Conservation (phyloP, 164 flowering plant genomes). For the Santalum album region DNA sequence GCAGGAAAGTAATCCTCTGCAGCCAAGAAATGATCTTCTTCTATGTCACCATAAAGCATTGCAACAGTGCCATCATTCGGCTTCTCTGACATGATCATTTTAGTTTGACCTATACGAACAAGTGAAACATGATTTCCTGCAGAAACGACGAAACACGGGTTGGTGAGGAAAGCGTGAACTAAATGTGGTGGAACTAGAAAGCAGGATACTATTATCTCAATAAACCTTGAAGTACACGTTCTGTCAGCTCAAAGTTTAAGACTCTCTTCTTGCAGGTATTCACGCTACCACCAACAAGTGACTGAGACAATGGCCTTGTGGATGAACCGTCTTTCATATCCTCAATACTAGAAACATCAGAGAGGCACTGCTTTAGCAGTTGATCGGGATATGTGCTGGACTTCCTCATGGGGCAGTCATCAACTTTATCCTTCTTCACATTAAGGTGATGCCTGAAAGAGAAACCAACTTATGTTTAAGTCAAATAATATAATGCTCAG, state of each 20-base stretch:
- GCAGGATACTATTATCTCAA: not conserved
- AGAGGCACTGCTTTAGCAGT: conserved; percentile 22
- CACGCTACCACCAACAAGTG: conserved; percentile 71
- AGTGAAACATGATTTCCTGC: conserved; percentile 43
- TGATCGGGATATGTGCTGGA: conserved; percentile 35
- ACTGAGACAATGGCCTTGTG: conserved; percentile 51
- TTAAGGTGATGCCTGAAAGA: conserved; percentile 61
- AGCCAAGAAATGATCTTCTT: conserved; percentile 36
- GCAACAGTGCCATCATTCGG: conserved; percentile 76
- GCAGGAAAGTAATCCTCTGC: conserved; percentile 66
- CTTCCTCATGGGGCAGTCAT: conserved; percentile 33
- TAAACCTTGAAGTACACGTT: conserved; percentile 66
- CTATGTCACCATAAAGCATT: conserved; percentile 62
- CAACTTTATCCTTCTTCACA: conserved; percentile 61
- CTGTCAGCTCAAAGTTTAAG: conserved; percentile 41
- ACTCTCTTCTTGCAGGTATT: conserved; percentile 64
- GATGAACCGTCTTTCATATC: conserved; percentile 45
- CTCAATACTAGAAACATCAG: conserved; percentile 36
- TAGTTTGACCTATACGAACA: conserved; percentile 32
- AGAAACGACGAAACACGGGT: conserved; percentile 2
- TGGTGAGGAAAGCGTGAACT: not conserved
- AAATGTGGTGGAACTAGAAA: not conserved
- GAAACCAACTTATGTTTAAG: not conserved
- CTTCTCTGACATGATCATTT: conserved; percentile 72
- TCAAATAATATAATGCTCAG: too few relatives aligned